Conservation (phyloP, 2,329 filamentous ascomycete species). For the Truncatella angustata region DNA sequence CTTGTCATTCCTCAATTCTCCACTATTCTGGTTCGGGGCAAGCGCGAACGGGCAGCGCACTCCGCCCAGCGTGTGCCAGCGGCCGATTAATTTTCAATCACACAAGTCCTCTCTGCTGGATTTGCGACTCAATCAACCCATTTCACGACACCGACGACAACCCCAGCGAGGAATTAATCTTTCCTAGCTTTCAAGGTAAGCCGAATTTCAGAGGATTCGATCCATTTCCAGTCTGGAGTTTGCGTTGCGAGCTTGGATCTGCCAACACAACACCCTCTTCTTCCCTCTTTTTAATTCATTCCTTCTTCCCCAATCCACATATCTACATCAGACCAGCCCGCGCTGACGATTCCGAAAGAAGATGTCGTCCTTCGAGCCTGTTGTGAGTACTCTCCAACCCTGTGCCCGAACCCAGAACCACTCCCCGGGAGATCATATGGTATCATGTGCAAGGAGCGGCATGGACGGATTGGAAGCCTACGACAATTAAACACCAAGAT, state of each 20-base stretch:
- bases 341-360: slow-evolving; percentile 41
- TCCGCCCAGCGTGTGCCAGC: not conserved
- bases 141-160: slow-evolving; percentile 7
- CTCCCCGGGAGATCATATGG: too few species aligned
- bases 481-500: too few species aligned
- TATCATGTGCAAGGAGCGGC: too few species aligned
- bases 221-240: slow-evolving; percentile 11
- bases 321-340: slow-evolving; percentile 18
- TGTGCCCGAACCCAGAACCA: slow-evolving; percentile 3
- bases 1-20: slow-evolving; percentile 7
- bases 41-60: slow-evolving; percentile 1
- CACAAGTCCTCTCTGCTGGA: slow-evolving; percentile 7
- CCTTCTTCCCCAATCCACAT: slow-evolving; percentile 20
- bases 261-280: slow-evolving; percentile 18
- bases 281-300: slow-evolving; percentile 22
- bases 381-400: slow-evolving; percentile 54
- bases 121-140: slow-evolving; percentile 8
- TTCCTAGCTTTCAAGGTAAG: slow-evolving; percentile 14
- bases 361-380: slow-evolving; percentile 69
- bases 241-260: slow-evolving; percentile 12
- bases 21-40: not conserved
- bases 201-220: slow-evolving; percentile 12
- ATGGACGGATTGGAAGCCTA: too few species aligned
- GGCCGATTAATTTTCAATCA: slow-evolving; percentile 11
- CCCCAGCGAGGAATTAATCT: slow-evolving; percentile 14